These are phyloP conservation scores for Cystobasidium pallidum DNA, from an alignment of 1,284 basidiomycete species.

Conservation along the genomic window DNA sequence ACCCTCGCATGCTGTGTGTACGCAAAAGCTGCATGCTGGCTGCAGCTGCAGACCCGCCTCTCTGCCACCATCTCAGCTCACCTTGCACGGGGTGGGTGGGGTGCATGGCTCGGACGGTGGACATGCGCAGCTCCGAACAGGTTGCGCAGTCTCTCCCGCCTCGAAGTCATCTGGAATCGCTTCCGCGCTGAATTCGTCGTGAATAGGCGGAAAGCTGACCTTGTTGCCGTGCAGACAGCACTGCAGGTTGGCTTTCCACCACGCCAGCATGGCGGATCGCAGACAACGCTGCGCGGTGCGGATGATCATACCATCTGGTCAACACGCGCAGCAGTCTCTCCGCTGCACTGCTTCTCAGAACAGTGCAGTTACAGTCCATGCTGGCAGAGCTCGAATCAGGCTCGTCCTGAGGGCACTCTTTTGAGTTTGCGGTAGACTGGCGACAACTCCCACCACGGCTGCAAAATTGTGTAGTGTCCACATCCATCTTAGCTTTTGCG, in stretches of 20 bases:
- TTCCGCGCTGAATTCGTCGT: background rate
- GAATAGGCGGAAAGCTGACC: background rate
- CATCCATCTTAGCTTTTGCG: conserved; percentile 2
- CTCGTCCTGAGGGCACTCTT: conserved; percentile 18
- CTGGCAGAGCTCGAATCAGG: conserved; percentile 10
- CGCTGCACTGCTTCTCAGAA: background rate
- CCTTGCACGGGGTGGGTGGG: conserved; percentile 25
- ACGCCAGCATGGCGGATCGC: conserved; percentile 40
- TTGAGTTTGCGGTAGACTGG: conserved; percentile 40
- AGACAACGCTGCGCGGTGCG: conserved; percentile 36
- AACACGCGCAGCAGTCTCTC: conserved; percentile 39
- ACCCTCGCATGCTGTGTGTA: background rate
- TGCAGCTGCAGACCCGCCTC: background rate
- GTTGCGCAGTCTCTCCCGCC: conserved; percentile 25
- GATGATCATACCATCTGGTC: background rate
- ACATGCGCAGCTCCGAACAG: conserved; percentile 17
- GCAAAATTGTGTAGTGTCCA: conserved; percentile 44
- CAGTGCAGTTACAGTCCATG: background rate
- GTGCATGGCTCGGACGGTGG: conserved; percentile 11
- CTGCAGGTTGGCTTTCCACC: conserved; percentile 12
- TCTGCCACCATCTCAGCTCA: conserved; percentile 4
- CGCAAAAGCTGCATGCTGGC: background rate
- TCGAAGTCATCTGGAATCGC: conserved; percentile 10
- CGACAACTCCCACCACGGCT: conserved; percentile 13
- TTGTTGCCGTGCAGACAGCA: background rate